A percentile compares a stretch with the other conserved stretches of the same genome.
phyloP scores from a whole-genome alignment of 2,329 filamentous ascomycete genomes.

The Fusarium sp. region DNA sequence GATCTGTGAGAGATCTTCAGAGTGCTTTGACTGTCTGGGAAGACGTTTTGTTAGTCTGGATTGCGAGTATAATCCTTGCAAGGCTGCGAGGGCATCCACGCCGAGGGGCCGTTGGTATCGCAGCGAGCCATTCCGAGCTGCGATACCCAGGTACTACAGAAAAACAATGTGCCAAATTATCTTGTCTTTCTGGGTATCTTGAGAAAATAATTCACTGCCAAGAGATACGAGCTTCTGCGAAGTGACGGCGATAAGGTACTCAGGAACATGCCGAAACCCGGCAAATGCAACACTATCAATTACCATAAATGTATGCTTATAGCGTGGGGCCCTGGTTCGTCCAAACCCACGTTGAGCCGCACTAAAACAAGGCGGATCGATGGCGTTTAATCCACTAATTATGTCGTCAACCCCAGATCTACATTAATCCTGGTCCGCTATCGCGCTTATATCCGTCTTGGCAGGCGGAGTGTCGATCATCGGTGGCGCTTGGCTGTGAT shows the following conservation, averaged over 20 bases:
- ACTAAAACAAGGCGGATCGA: constrained; percentile 26
- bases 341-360: constrained; percentile 3
- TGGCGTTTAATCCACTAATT: constrained; percentile 30
- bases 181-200: too few relatives aligned
- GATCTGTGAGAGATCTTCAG: constrained; percentile 11
- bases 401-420: constrained; percentile 38
- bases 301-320: constrained; percentile 32
- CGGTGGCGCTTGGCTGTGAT: not conserved
- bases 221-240: too few relatives aligned
- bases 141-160: too few relatives aligned
- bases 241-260: too few relatives aligned
- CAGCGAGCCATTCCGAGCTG: too few relatives aligned
- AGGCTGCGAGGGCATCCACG: not conserved
- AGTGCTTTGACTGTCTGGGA: not conserved
- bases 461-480: constrained; percentile 25
- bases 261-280: constrained; percentile 2
- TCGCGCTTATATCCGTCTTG: constrained; percentile 22
- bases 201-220: too few relatives aligned
- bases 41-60: constrained; percentile 31
- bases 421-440: not conserved
- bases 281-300: constrained; percentile 2
- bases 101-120: not conserved
- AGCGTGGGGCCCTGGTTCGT: constrained; percentile 21
- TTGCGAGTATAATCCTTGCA: constrained; percentile 24
- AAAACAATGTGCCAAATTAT: too few relatives aligned